Evolutionary conservation across 1,284 basidiomycete species (phyloP).

Genomic region (Ceratobasidium sp.): DNA sequence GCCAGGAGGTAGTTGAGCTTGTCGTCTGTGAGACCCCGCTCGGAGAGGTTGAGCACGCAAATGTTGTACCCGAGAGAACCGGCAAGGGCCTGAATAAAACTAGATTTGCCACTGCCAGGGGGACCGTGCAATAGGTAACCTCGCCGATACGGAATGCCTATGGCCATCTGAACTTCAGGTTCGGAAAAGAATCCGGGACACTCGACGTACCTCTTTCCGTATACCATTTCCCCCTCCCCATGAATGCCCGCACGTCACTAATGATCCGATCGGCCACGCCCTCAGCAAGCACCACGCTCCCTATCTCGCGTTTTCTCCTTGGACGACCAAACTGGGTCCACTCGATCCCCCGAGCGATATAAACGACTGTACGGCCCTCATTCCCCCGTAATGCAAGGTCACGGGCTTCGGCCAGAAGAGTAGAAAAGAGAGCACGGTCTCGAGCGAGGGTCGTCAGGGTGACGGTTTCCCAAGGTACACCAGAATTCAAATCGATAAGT

Average conservation of each 20-base stretch:
- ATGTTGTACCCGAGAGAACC: constrained; percentile 95
- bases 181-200: background rate
- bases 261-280: constrained; percentile 85
- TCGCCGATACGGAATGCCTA: constrained; percentile 96
- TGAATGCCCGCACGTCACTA: constrained; percentile 83
- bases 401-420: constrained; percentile 86
- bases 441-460: constrained; percentile 92
- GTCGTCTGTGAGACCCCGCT: constrained; percentile 96
- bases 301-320: constrained; percentile 84
- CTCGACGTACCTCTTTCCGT: constrained; percentile 83
- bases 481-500: constrained; percentile 90
- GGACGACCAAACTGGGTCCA: constrained; percentile 98
- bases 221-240: constrained; percentile 92
- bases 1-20: constrained; percentile 94
- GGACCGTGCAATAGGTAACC: constrained; percentile 97
- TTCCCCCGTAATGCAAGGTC: constrained; percentile 86
- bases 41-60: constrained; percentile 94
- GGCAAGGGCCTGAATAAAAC: constrained; percentile 97
- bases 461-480: constrained; percentile 97
- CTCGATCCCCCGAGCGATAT: constrained; percentile 96
- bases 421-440: constrained; percentile 83
- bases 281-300: constrained; percentile 89
- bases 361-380: constrained; percentile 95
- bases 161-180: constrained; percentile 37
- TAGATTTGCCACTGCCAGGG: constrained; percentile 98